Evolutionary conservation across 108 stramenopile species (phyloP), one percentile per base, ranked within the genome.

Genomic region (Pseudonitzschia multistriata): DNA sequence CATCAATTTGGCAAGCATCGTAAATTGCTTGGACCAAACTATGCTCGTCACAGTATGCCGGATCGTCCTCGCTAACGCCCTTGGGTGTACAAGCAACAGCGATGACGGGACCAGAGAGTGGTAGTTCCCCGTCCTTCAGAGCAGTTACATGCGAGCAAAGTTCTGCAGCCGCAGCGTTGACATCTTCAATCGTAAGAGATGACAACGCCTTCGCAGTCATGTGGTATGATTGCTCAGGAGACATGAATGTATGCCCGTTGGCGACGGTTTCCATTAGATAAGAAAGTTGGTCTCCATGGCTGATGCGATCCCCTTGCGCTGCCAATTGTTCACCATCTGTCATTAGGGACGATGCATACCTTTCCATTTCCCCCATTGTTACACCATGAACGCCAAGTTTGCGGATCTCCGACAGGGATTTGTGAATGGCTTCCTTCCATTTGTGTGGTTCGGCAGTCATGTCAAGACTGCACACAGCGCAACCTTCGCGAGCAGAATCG

Each of bases 171-270:
- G 94, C 95, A 49, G 80, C 80, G 71, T 98, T 97, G 31, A 97
- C 93, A 65, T 98, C 95, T 71, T 97, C 96, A 30, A 98, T 70
- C 5, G 97, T 94, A 72, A 98, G 63, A 15, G 90, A 85, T 21
- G 91, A 73, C 66, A 98, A 74, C 2, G 93, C 98, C 42, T 79
- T 70, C 39, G 88, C 86, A n/a, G 96, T 97, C 66, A 93, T 80
- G 21, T 81, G 79, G 71, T 94, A 95, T 8, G 89, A 85, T 72
- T 97, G 94, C 71, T 91, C 82, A 0, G 98, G 94, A 24, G 94
- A 94, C 97, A 98, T 97, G 73, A 97, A 98, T 17, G 95, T 92
- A 80, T 98, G 97, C 0, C 95, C 98, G 66, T 95, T 96, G 27
- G 97, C 94, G 10, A 96, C 89, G 22, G 96, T 93, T 75, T 98